Evolutionary conservation across 2,329 filamentous ascomycete genomes (phyloP).

Genomic region (Xylaria sp.): DNA sequence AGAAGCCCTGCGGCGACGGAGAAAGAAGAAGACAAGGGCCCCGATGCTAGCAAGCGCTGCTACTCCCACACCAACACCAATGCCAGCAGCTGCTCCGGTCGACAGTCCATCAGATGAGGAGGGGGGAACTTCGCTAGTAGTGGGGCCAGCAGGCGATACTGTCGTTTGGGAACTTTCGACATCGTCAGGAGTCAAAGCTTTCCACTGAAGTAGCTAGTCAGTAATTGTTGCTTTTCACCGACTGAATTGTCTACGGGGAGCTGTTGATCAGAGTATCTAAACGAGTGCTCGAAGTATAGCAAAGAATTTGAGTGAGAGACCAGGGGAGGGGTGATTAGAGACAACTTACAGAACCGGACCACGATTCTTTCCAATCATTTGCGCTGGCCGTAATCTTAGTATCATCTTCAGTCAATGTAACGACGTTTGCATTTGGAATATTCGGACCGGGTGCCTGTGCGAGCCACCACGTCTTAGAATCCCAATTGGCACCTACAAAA

Average conservation of each 20-base stretch:
- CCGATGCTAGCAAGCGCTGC: conserved; percentile 41
- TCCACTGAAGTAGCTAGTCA: conserved; percentile 41
- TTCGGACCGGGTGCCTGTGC: conserved; percentile 55
- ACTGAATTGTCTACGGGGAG: neutral
- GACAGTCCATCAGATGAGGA: conserved; percentile 38
- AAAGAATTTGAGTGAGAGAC: neutral
- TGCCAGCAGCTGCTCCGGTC: conserved; percentile 50
- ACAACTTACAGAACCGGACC: conserved; percentile 42
- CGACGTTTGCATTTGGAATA: conserved; percentile 40
- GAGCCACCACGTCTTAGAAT: conserved; percentile 50
- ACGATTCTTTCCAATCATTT: conserved; percentile 50
- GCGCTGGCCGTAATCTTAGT: conserved; percentile 41
- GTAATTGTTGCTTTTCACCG: neutral
- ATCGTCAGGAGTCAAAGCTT: conserved; percentile 40
- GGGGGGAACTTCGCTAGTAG: neutral
- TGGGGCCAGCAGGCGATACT: conserved; percentile 30
- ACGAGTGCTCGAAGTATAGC: neutral
- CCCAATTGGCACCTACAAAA: conserved; percentile 56
- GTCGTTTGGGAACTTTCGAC: conserved; percentile 31
- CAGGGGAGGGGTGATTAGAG: neutral
- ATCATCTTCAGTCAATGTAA: conserved; percentile 37
- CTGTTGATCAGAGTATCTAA: neutral
- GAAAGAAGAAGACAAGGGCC: conserved; percentile 43
- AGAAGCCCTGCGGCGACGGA: conserved; percentile 44
- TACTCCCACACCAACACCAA: conserved; percentile 48